phyloP scores from a whole-genome alignment of 306 rosid species.

The Cucumis sativus region DNA sequence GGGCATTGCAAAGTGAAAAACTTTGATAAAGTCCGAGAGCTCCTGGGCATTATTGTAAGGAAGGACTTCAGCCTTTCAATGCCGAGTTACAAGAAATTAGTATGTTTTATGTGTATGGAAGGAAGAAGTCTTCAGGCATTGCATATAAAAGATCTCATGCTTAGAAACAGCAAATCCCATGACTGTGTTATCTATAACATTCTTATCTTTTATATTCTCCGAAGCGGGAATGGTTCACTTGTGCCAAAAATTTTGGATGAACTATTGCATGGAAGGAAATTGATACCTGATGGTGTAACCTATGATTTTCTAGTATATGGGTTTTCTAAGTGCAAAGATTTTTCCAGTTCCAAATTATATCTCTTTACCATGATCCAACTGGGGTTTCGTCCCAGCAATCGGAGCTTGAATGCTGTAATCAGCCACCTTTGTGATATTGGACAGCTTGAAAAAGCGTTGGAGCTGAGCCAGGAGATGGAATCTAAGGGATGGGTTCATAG shows the following conservation, averaged over 20 bases:
- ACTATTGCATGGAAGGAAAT: conserved; percentile 34
- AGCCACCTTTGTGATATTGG: conserved; percentile 38
- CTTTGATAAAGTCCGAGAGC: conserved; percentile 41
- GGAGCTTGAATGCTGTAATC: conserved; percentile 50
- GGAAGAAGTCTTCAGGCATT: conserved; percentile 33
- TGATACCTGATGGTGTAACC: conserved; percentile 46
- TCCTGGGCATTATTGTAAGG: conserved; percentile 45
- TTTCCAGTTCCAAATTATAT: conserved; percentile 32
- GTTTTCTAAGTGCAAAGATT: conserved; percentile 42
- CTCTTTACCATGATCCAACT: conserved; percentile 49
- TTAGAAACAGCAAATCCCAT: conserved; percentile 30
- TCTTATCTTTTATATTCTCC: conserved; percentile 52
- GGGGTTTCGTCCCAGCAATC: conserved; percentile 50
- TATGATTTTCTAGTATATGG: conserved; percentile 64
- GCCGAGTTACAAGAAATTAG: conserved; percentile 42
- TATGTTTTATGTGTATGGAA: conserved; percentile 34
- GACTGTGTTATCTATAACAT: conserved; percentile 47
- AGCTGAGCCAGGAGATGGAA: conserved; percentile 58
- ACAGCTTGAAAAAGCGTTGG: conserved; percentile 46
- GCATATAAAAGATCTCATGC: conserved; percentile 44
- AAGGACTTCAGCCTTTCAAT: conserved; percentile 30
- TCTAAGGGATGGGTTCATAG: conserved; percentile 54
- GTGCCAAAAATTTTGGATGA: conserved; percentile 36
- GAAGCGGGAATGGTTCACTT: conserved; percentile 27
- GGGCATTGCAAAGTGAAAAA: conserved; percentile 40